A percentile compares a stretch with the other conserved stretches of the same genome.
phyloP scores from a whole-genome alignment of 2,329 filamentous ascomycete genomes.

The Botryotinia calthae region DNA sequence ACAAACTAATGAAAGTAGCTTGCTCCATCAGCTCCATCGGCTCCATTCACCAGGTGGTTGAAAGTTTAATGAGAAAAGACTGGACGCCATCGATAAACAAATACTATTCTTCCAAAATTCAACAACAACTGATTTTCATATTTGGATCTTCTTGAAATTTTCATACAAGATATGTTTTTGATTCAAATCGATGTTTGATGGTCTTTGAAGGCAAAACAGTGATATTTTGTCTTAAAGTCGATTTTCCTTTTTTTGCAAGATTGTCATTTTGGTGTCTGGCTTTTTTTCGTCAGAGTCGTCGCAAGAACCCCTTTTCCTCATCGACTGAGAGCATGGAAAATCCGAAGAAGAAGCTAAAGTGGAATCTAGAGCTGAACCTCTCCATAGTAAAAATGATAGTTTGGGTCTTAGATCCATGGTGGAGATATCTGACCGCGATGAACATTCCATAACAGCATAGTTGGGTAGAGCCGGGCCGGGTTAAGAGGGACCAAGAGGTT shows the following conservation, averaged over 20 bases:
- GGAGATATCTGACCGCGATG: slow-evolving; percentile 11
- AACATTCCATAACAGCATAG: background rate
- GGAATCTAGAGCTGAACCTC: background rate
- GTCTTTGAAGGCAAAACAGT: background rate
- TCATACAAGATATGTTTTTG: background rate
- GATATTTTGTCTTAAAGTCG: background rate
- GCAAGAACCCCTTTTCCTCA: slow-evolving; percentile 2
- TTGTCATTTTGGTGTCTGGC: background rate
- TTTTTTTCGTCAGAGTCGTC: background rate
- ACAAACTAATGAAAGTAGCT: background rate
- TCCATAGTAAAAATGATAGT: slow-evolving; percentile 13
- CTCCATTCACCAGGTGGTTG: background rate
- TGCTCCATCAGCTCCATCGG: background rate
- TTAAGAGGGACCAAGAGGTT: background rate
- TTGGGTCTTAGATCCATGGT: slow-evolving; percentile 13
- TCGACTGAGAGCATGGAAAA: background rate
- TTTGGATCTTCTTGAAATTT: background rate
- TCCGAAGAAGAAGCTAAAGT: background rate
- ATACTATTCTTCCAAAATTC: background rate
- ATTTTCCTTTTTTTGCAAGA: background rate
- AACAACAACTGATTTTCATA: background rate
- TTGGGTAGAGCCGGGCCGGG: background rate
- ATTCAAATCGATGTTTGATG: background rate
- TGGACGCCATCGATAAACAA: background rate
- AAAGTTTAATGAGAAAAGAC: background rate